phyloP scores from a whole-genome alignment of 768 basidiomycete species.

The Russula sp. region DNA sequence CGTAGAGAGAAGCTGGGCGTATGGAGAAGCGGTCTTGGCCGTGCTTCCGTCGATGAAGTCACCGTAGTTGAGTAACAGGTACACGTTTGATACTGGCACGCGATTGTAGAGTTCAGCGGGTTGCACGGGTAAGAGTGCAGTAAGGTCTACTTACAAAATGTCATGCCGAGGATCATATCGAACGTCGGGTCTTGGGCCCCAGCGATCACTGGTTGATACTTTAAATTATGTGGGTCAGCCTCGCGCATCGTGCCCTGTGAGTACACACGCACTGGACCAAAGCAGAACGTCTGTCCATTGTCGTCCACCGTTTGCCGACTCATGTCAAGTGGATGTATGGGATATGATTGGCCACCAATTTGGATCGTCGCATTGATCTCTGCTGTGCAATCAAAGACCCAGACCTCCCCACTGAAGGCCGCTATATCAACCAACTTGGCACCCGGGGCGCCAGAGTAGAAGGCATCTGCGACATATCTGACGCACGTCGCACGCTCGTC shows the following conservation, averaged over 20 bases:
- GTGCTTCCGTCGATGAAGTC: constrained; percentile 45
- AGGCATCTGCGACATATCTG: constrained; percentile 49
- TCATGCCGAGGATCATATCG: constrained; percentile 69
- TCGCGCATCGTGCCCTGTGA: background rate
- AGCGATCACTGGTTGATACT: constrained; percentile 64
- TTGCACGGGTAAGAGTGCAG: background rate
- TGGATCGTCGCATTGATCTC: constrained; percentile 61
- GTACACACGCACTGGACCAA: constrained; percentile 29
- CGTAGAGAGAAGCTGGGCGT: constrained; percentile 53
- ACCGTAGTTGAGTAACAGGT: constrained; percentile 58
- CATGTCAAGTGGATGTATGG: constrained; percentile 63
- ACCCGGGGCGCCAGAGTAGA: constrained; percentile 51
- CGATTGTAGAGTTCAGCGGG: background rate
- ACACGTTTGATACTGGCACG: constrained; percentile 55
- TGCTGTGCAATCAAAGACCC: constrained; percentile 56
- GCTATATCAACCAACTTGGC: constrained; percentile 40
- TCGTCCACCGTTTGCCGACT: constrained; percentile 33
- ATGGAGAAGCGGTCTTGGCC: constrained; percentile 40
- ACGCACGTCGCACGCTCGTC: background rate
- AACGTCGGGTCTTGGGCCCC: constrained; percentile 47
- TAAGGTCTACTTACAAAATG: constrained; percentile 45
- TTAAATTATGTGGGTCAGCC: background rate
- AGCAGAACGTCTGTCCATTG: constrained; percentile 30
- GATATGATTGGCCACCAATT: constrained; percentile 50
- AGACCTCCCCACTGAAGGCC: constrained; percentile 42